phyloP scores from a whole-genome alignment of 371 early-diverging fungal species.

The Lichtheimia ramosa region DNA sequence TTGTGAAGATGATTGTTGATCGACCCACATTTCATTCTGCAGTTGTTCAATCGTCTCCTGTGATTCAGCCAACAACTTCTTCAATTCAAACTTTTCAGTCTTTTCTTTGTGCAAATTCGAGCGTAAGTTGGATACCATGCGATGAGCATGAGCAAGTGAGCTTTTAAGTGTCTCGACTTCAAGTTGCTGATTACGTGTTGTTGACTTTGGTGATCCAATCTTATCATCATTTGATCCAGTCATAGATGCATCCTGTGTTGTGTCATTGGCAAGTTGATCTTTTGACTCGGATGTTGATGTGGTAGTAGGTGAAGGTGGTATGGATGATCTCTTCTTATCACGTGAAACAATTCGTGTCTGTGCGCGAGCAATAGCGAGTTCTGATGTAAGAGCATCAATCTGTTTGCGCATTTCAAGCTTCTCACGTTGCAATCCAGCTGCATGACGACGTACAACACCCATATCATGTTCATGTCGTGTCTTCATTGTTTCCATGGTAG shows the following conservation, averaged over 20 bases:
- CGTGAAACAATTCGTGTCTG: constrained; percentile 22
- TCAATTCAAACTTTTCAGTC: constrained; percentile 40
- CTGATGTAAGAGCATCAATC: constrained; percentile 48
- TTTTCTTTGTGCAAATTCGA: constrained; percentile 28
- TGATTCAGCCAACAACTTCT: constrained; percentile 44
- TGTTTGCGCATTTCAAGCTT: constrained; percentile 43
- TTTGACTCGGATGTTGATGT: constrained; percentile 8
- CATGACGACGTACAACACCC: constrained; percentile 42
- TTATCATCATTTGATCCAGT: neutral
- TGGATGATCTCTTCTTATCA: neutral
- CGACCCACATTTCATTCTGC: constrained; percentile 23
- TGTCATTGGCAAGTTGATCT: constrained; percentile 1
- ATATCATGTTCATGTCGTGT: constrained; percentile 57
- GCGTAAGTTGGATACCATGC: constrained; percentile 24
- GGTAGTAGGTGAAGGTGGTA: neutral
- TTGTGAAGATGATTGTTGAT: constrained; percentile 12
- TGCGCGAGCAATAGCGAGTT: constrained; percentile 25
- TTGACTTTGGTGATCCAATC: neutral
- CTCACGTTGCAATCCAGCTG: constrained; percentile 51
- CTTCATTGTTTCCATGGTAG: constrained; percentile 44
- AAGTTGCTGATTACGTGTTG: constrained; percentile 5
- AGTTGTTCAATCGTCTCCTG: constrained; percentile 50
- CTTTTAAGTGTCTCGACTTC: constrained; percentile 23
- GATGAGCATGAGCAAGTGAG: constrained; percentile 27
- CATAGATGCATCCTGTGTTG: neutral